Evolutionary conservation across 805 yeast species (phyloP).

Genomic region (Ogataea wickerhamii): DNA sequence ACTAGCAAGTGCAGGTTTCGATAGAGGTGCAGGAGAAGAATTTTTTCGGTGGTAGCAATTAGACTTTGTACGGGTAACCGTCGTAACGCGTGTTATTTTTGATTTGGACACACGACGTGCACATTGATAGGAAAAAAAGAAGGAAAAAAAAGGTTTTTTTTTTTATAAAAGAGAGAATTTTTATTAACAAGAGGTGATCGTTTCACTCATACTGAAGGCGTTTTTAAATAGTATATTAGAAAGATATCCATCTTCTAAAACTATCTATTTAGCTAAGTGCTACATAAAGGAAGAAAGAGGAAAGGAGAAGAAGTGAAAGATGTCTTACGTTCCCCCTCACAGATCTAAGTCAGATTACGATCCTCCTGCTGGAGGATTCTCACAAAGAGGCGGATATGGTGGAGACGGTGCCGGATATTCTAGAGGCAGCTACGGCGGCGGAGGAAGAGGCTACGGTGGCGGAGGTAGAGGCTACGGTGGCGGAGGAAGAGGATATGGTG

Average conservation of each 20-base stretch:
- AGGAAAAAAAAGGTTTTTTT: background rate
- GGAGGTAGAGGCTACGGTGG: slow-evolving; percentile 33
- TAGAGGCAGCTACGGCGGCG: slow-evolving; percentile 29
- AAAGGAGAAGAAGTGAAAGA: slow-evolving; percentile 7
- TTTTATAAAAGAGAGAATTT: background rate
- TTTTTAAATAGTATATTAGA: background rate
- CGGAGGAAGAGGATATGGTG: slow-evolving; percentile 31
- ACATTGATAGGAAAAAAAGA: background rate
- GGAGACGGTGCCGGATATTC: slow-evolving; percentile 26
- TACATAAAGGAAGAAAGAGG: background rate
- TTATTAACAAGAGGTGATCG: background rate
- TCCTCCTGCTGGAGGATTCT: slow-evolving; percentile 22
- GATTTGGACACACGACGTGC: background rate
- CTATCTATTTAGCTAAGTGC: background rate
- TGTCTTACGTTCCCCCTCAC: slow-evolving; percentile 50
- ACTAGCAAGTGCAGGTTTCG: background rate
- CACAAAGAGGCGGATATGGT: slow-evolving; percentile 31
- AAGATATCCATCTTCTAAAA: background rate
- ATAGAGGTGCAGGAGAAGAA: background rate
- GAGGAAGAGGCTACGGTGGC: slow-evolving; percentile 30
- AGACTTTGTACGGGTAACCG: background rate
- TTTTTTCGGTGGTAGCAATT: background rate
- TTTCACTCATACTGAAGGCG: background rate
- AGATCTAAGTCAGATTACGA: slow-evolving; percentile 32
- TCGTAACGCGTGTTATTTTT: background rate